Evolutionary conservation across 179 eudicot species (phyloP).

Genomic region (Beta lomatogona): DNA sequence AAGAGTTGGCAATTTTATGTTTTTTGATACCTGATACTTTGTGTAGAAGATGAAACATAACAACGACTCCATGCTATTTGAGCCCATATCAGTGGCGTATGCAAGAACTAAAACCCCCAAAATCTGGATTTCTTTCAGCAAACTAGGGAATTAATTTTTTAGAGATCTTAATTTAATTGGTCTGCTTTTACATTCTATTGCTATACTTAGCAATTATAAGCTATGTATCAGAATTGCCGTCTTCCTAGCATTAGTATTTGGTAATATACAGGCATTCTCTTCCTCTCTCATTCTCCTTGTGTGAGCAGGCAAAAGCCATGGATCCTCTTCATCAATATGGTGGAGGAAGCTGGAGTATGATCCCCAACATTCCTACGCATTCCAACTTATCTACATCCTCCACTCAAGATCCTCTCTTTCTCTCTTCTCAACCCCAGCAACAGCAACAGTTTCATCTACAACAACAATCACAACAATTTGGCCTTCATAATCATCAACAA

Average conservation of each 20-base stretch:
- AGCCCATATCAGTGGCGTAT: neutral
- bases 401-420: slow-evolving; percentile 39
- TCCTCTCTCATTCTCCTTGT: neutral
- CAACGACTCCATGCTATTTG: neutral
- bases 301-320: slow-evolving; percentile 17
- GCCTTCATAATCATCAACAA: slow-evolving; percentile 34
- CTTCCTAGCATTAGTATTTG: too few relatives aligned
- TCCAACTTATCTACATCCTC: slow-evolving; percentile 16
- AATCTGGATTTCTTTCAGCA: too few relatives aligned
- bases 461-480: slow-evolving; percentile 29
- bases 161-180: neutral
- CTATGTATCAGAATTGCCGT: neutral
- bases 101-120: too few relatives aligned
- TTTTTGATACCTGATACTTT: neutral
- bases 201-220: neutral
- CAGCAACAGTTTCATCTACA: slow-evolving; percentile 23
- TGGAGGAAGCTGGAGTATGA: slow-evolving; percentile 44
- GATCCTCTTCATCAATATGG: slow-evolving; percentile 35
- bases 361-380: slow-evolving; percentile 30
- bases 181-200: neutral
- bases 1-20: neutral
- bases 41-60: neutral
- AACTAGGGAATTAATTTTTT: neutral
- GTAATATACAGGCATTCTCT: neutral
- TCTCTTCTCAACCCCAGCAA: slow-evolving; percentile 32